A percentile compares a stretch with the other conserved stretches of the same genome.
phyloP scores from a whole-genome alignment of 2,329 filamentous ascomycete species.

The Phialophora tarda region DNA sequence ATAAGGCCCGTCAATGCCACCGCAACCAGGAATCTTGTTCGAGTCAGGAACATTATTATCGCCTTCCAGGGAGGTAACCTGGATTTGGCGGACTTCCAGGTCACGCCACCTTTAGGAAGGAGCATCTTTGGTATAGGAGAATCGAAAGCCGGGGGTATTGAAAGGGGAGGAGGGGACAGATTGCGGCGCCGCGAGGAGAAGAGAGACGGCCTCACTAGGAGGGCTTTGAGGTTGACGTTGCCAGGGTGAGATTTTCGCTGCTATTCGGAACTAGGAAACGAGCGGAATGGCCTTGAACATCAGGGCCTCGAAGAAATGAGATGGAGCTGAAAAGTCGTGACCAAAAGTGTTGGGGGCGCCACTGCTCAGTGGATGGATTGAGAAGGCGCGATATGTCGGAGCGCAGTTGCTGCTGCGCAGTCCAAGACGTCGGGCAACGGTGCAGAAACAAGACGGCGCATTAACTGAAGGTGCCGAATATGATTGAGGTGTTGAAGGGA shows the following conservation, averaged over 20 bases:
- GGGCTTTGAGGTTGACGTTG: conserved; percentile 27
- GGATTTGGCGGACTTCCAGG: conserved; percentile 87
- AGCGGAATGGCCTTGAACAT: conserved; percentile 31
- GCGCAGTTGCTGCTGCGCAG: background rate
- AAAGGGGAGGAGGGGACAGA: conserved; percentile 14
- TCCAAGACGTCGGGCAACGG: background rate
- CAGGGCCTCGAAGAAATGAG: conserved; percentile 21
- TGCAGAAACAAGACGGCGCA: background rate
- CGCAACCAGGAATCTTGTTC: conserved; percentile 77
- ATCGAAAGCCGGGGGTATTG: conserved; percentile 12
- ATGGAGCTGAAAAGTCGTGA: conserved; percentile 8
- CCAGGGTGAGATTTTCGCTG: conserved; percentile 24
- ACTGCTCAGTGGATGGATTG: background rate
- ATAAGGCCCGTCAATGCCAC: conserved; percentile 72
- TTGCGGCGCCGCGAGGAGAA: background rate
- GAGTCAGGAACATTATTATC: conserved; percentile 71
- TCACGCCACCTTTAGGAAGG: conserved; percentile 85
- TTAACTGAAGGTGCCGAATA: background rate
- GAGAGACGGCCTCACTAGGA: conserved; percentile 31
- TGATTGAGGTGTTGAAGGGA: background rate
- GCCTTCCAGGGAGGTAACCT: conserved; percentile 78
- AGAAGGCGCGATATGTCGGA: background rate
- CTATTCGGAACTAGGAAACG: conserved; percentile 23
- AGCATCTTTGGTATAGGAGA: conserved; percentile 67
- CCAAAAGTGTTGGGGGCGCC: conserved; percentile 3